Percentiles rank a stretch among this genome's conserved stretches.
Conservation (phyloP, 768 basidiomycete genomes). For the Rhodosporidiobolus sp. region DNA sequence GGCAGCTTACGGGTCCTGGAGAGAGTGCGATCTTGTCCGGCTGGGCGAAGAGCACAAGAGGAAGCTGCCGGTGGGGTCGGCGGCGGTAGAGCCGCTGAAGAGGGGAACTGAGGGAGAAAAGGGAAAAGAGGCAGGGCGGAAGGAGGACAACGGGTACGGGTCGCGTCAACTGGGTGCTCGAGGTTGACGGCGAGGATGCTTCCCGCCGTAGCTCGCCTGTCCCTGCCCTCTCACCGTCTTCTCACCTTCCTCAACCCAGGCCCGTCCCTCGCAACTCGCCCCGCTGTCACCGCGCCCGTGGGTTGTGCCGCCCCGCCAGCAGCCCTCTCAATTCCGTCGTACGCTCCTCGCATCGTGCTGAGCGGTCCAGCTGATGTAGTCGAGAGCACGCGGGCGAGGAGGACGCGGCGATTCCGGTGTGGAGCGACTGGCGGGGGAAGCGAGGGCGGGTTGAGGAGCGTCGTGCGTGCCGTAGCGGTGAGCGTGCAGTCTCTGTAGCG, state of each 20-base stretch:
- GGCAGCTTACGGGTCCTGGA: slow-evolving; percentile 17
- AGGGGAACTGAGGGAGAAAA: not conserved
- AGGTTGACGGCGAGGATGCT: slow-evolving; percentile 4
- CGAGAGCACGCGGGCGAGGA: too few species aligned
- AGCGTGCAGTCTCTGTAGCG: too few species aligned
- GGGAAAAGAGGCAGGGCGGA: not conserved
- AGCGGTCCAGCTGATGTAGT: too few species aligned
- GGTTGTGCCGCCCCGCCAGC: too few species aligned
- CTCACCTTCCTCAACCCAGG: not conserved
- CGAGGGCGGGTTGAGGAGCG: too few species aligned
- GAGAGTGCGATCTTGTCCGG: slow-evolving; percentile 13
- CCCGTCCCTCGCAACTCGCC: not conserved
- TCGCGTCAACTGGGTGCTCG: slow-evolving; percentile 20
- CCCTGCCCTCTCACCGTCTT: not conserved
- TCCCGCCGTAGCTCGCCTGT: not conserved
- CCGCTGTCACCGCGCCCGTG: too few species aligned
- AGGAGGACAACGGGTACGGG: slow-evolving; percentile 11
- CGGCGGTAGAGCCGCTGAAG: not conserved
- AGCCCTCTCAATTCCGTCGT: too few species aligned
- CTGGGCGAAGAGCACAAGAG: slow-evolving; percentile 4
- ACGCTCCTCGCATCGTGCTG: too few species aligned
- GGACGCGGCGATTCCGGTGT: too few species aligned
- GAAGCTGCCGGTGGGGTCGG: not conserved
- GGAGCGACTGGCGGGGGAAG: too few species aligned
- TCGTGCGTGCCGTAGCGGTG: too few species aligned